Conservation (phyloP, 1,284 basidiomycete species). For the Mycosarcoma mackinlayi region DNA sequence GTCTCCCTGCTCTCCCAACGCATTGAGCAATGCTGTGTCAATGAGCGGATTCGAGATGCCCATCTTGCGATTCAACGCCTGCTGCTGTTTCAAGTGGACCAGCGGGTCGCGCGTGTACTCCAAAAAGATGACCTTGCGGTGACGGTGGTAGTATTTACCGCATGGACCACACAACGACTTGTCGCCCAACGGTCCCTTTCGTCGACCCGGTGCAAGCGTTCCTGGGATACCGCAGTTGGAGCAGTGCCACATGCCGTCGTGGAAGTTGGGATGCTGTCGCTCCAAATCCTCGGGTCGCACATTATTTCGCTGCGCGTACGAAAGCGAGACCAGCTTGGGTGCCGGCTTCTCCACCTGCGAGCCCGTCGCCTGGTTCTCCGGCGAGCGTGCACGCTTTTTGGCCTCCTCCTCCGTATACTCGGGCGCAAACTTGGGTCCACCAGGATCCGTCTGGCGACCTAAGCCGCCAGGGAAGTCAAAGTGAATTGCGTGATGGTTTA, state of each 20-base stretch:
- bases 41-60: constrained; percentile 42
- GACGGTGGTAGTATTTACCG: constrained; percentile 74
- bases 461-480: constrained; percentile 65
- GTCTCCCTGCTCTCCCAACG: constrained; percentile 37
- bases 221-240: constrained; percentile 67
- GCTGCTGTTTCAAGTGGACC: constrained; percentile 56
- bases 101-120: constrained; percentile 62
- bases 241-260: constrained; percentile 66
- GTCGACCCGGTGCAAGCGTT: constrained; percentile 51
- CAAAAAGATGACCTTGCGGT: constrained; percentile 57
- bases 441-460: constrained; percentile 51
- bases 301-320: constrained; percentile 47
- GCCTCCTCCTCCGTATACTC: constrained; percentile 49
- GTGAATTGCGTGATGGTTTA: constrained; percentile 59
- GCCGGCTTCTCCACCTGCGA: constrained; percentile 33
- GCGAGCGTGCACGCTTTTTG: constrained; percentile 44
- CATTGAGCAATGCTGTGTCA: constrained; percentile 43
- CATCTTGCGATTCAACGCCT: constrained; percentile 39
- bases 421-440: constrained; percentile 51
- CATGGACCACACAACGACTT: constrained; percentile 91
- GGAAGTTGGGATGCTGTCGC: constrained; percentile 63
- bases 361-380: constrained; percentile 48
- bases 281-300: constrained; percentile 63
- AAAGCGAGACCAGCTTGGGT: constrained; percentile 49
- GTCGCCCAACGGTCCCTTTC: constrained; percentile 86